Base-by-base conservation (phyloP, 2,329 filamentous ascomycete species). In the Bisporella sp. region DNA sequence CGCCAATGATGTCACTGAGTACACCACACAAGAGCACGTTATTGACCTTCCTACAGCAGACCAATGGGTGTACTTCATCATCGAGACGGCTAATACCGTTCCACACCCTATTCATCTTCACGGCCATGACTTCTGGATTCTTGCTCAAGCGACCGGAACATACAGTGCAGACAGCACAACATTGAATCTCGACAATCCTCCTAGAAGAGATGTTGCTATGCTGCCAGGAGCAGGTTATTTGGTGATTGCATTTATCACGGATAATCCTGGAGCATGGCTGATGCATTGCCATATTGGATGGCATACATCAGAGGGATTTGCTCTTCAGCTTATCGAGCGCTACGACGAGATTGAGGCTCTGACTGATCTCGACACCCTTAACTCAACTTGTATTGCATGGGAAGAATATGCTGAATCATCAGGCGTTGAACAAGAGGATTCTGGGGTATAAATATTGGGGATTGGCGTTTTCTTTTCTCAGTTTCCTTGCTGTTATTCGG, bases 271-370 rank as follows among this genome's bases (percentile, higher is more conserved):
- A 6, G 57, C 57, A 5, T 64, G 62, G 62, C 43, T 63, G 6
- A 50, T 62, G 52, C 40, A 42, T 42, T 42, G 40, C n/a, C 40
- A 42, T 42, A 42, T 42, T 39, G 65, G 57, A 6, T 81, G 77
- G 77, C 78, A 82, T 59, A 71, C 73, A 0, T 74, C 73, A 1
- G 71, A 70, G 4, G 78, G 78, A 4, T 71, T 81, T 48, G 67
- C 77, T 12, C 54, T 73, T 6, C 73, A 78, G 58, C 72, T 81
- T 52, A 60, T 81, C 5, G 72, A 69, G 53, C 53, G 59, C 12
- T 48, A 54, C 31, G 33, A 30, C 28, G 52, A 57, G 35, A 56
- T 58, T 29, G 30, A 46, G 3, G 56, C 45, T 12, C 40, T 57
- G 9, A 60, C 52, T 13, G 55, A 61, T 47, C 53, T 54, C 29